Evolutionary conservation across 2,329 filamentous ascomycete genomes (phyloP).

Genomic region (Pseudocercospora macadamiae): DNA sequence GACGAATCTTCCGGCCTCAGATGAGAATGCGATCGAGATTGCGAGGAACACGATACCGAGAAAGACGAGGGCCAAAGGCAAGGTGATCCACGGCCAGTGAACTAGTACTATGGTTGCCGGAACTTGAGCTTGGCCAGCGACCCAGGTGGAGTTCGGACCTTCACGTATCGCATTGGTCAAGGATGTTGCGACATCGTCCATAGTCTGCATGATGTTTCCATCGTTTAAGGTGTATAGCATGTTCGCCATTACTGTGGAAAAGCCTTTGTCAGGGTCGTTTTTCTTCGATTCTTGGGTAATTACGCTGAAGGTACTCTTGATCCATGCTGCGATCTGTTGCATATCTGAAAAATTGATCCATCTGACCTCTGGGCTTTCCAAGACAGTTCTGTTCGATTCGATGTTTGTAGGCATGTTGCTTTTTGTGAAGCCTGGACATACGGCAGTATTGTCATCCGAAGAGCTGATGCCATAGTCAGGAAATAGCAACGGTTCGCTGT

Average conservation of each 20-base stretch:
- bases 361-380: background rate
- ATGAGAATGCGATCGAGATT: background rate
- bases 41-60: background rate
- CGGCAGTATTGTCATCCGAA: background rate
- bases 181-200: background rate
- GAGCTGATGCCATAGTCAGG: background rate
- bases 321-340: background rate
- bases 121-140: background rate
- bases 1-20: background rate
- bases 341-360: background rate
- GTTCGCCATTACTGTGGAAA: background rate
- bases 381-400: background rate
- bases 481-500: background rate
- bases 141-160: background rate
- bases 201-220: background rate
- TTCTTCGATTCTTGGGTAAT: background rate
- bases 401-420: background rate
- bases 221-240: background rate
- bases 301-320: background rate
- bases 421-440: background rate
- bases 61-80: background rate
- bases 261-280: background rate
- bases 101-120: background rate
- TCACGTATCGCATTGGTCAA: background rate
- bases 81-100: background rate